Percentiles rank a stretch among this genome's conserved stretches.
Conservation (phyloP, 768 basidiomycete species). For the Hemileccinum impolitum region DNA sequence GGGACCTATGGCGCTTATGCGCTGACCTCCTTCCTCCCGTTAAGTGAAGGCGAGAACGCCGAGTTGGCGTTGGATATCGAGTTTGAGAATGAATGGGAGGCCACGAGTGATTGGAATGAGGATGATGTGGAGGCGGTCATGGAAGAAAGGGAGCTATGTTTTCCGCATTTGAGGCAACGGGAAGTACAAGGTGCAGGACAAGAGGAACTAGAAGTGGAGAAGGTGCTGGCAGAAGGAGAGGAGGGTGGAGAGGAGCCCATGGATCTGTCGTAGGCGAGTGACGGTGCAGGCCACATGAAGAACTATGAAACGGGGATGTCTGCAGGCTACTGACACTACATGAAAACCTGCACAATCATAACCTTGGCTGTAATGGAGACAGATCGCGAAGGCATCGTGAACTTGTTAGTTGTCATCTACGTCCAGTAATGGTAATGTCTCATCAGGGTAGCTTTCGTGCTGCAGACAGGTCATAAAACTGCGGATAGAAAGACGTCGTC, state of each 20-base stretch:
- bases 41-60: slow-evolving; percentile 42
- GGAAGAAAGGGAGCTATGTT: slow-evolving; percentile 72
- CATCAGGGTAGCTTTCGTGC: too few relatives aligned
- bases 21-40: slow-evolving; percentile 23
- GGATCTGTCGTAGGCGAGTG: slow-evolving; percentile 32
- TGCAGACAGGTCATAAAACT: too few relatives aligned
- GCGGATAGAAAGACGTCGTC: too few relatives aligned
- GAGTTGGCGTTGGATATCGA: slow-evolving; percentile 73
- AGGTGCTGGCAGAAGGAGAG: slow-evolving; percentile 33
- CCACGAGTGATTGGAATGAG: slow-evolving; percentile 88
- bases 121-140: slow-evolving; percentile 74
- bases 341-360: too few relatives aligned
- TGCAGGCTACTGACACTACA: too few relatives aligned
- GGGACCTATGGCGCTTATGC: slow-evolving; percentile 9
- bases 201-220: background rate
- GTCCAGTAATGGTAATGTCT: too few relatives aligned
- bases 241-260: slow-evolving; percentile 41
- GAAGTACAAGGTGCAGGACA: background rate
- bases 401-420: too few relatives aligned
- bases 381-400: too few relatives aligned
- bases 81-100: slow-evolving; percentile 89
- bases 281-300: too few relatives aligned
- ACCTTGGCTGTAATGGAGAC: too few relatives aligned
- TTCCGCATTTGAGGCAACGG: slow-evolving; percentile 36
- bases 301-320: too few relatives aligned